phyloP scores from a whole-genome alignment of 768 basidiomycete species.

The Pleurotus citrinopileatus region DNA sequence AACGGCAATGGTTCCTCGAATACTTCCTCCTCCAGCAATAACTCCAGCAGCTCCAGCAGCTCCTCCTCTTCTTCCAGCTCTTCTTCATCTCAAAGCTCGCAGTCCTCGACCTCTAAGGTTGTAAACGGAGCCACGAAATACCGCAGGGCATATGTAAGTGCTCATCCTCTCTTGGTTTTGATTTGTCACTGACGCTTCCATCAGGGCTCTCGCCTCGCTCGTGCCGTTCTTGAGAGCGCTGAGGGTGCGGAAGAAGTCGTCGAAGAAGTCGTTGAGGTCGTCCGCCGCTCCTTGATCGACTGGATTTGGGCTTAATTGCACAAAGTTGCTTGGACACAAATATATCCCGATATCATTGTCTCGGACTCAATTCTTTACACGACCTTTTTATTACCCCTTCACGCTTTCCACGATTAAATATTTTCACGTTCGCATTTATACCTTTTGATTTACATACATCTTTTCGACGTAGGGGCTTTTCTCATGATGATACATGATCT shows the following conservation, averaged over 20 bases:
- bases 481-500: background rate
- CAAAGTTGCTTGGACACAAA: too few relatives aligned
- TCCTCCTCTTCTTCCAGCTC: slow-evolving; percentile 2
- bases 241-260: background rate
- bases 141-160: slow-evolving; percentile 3
- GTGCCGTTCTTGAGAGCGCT: background rate
- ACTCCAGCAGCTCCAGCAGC: slow-evolving; percentile 1
- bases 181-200: background rate
- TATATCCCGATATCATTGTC: too few relatives aligned
- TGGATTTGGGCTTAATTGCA: slow-evolving; percentile 6
- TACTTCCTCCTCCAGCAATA: background rate
- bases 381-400: background rate
- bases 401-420: background rate
- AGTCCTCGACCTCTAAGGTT: background rate
- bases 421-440: background rate
- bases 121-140: background rate
- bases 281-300: slow-evolving; percentile 8
- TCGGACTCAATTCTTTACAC: background rate
- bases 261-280: slow-evolving; percentile 9
- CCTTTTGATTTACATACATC: background rate
- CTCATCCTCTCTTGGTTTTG: background rate
- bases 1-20: background rate
- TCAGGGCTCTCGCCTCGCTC: slow-evolving; percentile 7
- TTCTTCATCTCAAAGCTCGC: background rate
- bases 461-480: background rate